phyloP scores from a whole-genome alignment of 495 filamentous ascomycete genomes.

The Chaetomium tenue region DNA sequence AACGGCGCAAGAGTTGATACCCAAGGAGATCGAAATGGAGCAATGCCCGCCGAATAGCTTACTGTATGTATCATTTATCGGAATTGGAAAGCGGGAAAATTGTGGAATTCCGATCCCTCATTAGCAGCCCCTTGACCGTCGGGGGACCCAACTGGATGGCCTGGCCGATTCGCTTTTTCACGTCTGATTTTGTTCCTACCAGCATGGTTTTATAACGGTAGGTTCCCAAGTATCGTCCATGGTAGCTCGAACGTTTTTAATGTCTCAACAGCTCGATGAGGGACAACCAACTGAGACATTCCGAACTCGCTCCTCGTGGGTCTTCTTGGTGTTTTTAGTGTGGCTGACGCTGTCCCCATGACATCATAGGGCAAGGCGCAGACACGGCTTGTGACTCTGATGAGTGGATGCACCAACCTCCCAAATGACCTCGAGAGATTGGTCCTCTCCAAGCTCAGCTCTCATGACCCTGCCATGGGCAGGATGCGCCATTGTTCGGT shows the following conservation, averaged over 20 bases:
- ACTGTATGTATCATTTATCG: neutral
- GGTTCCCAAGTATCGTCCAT: no score
- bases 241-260: no score
- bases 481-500: neutral
- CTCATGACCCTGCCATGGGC: slow-evolving; percentile 1
- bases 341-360: slow-evolving; percentile 6
- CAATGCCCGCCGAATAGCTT: neutral
- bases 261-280: no score
- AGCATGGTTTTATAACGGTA: no score
- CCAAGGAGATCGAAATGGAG: neutral
- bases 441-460: neutral
- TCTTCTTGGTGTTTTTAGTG: neutral
- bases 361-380: neutral
- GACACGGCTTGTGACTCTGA: neutral
- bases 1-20: neutral
- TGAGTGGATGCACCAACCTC: neutral
- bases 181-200: no score
- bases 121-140: no score
- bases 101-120: neutral
- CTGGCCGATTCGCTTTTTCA: no score
- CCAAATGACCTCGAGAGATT: neutral
- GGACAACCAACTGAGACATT: no score
- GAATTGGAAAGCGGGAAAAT: neutral
- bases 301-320: neutral
- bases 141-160: no score